A percentile compares a stretch with the other conserved stretches of the same genome.
phyloP scores from a whole-genome alignment of 2,329 filamentous ascomycete species.

The Fusarium duplospermum region DNA sequence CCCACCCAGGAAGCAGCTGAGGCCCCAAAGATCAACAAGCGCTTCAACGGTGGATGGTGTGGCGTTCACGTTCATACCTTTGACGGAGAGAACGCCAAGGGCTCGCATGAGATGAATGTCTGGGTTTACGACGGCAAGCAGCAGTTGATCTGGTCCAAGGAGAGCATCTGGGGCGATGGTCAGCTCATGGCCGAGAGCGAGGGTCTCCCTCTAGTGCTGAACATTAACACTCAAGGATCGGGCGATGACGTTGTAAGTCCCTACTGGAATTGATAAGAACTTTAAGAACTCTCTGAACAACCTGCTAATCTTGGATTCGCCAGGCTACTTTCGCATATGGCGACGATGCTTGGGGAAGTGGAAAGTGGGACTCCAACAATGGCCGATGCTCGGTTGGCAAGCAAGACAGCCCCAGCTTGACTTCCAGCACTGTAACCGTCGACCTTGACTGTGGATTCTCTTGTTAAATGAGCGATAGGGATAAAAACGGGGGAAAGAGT shows the following conservation, averaged over 20 bases:
- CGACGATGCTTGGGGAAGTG: slow-evolving; percentile 5
- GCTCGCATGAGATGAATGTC: background rate
- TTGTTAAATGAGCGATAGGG: background rate
- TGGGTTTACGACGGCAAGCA: background rate
- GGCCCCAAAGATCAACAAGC: background rate
- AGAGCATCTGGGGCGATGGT: background rate
- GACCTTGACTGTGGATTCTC: slow-evolving; percentile 2
- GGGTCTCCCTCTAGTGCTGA: background rate
- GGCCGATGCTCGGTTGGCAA: slow-evolving; percentile 4
- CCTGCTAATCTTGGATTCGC: background rate
- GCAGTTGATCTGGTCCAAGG: background rate
- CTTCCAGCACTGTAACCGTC: background rate
- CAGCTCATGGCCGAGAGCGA: background rate
- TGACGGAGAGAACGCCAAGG: background rate
- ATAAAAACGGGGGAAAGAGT: no score
- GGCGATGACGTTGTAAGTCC: background rate
- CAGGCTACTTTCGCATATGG: slow-evolving; percentile 1
- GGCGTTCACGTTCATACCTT: background rate
- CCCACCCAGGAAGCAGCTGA: background rate
- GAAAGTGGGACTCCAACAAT: slow-evolving; percentile 3
- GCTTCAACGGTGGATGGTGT: background rate
- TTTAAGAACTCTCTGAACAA: background rate
- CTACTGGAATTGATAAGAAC: accelerated
- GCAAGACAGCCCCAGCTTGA: background rate
- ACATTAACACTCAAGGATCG: background rate